phyloP scores from a whole-genome alignment of 495 filamentous ascomycete genomes.

The Extremus antarcticus region DNA sequence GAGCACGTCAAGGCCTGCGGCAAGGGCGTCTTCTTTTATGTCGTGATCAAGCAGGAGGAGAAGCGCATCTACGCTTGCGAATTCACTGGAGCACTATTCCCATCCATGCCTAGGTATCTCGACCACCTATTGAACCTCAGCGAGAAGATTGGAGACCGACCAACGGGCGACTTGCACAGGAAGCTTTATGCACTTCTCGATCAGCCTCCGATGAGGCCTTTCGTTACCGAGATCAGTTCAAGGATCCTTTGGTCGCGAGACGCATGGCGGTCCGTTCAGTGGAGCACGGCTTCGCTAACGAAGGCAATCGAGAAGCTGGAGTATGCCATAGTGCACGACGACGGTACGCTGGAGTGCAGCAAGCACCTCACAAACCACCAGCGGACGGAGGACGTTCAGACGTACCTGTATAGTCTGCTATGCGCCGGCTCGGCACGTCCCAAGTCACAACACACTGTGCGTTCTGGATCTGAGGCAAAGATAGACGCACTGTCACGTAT shows the following conservation, averaged over 20 bases:
- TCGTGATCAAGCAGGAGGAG: background rate
- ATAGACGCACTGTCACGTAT: background rate
- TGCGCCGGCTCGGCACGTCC: background rate
- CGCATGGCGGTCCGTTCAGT: constrained; percentile 4
- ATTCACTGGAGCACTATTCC: constrained; percentile 6
- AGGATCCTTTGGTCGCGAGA: background rate
- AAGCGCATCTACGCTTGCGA: constrained; percentile 12
- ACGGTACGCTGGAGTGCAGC: background rate
- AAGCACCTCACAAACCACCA: background rate
- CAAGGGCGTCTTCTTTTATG: background rate
- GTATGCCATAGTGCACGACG: background rate
- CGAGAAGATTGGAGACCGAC: background rate
- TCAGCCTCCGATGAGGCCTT: background rate
- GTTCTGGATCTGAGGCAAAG: background rate
- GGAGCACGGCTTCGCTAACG: constrained; percentile 3
- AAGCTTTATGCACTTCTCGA: constrained; percentile 13
- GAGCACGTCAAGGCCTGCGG: constrained; percentile 10
- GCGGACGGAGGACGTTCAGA: background rate
- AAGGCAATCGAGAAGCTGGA: constrained; percentile 10
- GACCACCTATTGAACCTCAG: constrained; percentile 9
- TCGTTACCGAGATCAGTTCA: background rate
- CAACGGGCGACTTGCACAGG: constrained; percentile 1
- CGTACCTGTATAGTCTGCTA: background rate
- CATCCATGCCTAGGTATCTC: constrained; percentile 7
- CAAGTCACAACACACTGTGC: background rate